Percentiles rank a stretch among this genome's conserved stretches.
These are phyloP conservation scores for Penicillium sp. DNA, from an alignment of 2,329 filamentous ascomycete genomes.

Conservation along the genomic window DNA sequence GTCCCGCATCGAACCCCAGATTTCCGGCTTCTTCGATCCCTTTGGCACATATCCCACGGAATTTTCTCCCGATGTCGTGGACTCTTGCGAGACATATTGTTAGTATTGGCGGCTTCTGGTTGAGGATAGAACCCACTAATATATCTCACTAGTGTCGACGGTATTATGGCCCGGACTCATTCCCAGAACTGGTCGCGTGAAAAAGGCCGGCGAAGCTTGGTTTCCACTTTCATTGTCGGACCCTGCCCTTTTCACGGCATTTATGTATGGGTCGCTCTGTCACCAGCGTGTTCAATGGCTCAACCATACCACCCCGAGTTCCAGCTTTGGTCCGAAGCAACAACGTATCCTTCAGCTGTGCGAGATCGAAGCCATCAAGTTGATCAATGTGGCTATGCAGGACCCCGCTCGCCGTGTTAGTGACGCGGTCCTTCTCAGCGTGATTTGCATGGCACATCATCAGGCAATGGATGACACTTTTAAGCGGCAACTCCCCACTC, in stretches of 20 bases:
- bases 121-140: no score
- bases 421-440: conserved; percentile 41
- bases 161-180: conserved; percentile 36
- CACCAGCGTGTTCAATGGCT: conserved; percentile 37
- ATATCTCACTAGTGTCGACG: conserved; percentile 15
- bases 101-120: conserved; percentile 11
- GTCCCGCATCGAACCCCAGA: conserved; percentile 23
- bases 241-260: conserved; percentile 35
- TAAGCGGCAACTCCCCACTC: conserved; percentile 18
- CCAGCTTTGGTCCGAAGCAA: conserved; percentile 26
- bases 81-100: conserved; percentile 34
- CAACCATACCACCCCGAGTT: conserved; percentile 27
- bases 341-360: conserved; percentile 29
- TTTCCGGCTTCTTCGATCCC: conserved; percentile 31
- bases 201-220: conserved; percentile 26
- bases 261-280: conserved; percentile 37
- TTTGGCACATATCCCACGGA: conserved; percentile 30
- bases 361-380: conserved; percentile 39
- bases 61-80: conserved; percentile 27
- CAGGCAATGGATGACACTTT: conserved; percentile 26
- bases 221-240: conserved; percentile 36
- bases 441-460: conserved; percentile 42
- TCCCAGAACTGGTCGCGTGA: conserved; percentile 10
- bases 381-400: conserved; percentile 39
- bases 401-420: conserved; percentile 35